phyloP scores from a whole-genome alignment of 768 basidiomycete genomes.

The Pluteus cervinus region DNA sequence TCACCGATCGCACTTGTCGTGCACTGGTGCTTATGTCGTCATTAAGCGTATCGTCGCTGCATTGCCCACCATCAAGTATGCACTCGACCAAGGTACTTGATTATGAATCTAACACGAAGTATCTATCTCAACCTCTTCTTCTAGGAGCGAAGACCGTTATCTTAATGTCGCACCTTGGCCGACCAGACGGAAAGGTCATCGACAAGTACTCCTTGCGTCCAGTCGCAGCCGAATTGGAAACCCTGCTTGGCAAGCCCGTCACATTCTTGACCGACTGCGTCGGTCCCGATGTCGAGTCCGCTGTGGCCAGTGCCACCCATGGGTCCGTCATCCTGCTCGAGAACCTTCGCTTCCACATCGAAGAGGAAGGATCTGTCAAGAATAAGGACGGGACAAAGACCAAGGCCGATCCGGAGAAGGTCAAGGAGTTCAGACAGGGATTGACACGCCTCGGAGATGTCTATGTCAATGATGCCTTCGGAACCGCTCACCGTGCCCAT shows the following conservation, averaged over 20 bases:
- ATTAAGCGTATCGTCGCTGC: conserved; percentile 93
- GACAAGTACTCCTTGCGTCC: conserved; percentile 89
- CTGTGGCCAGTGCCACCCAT: conserved; percentile 55
- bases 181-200: conserved; percentile 89
- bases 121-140: conserved; percentile 9
- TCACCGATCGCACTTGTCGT: conserved; percentile 7
- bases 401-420: conserved; percentile 82
- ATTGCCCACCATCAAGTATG: conserved; percentile 91
- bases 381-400: conserved; percentile 92
- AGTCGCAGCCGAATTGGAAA: conserved; percentile 74
- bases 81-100: conserved; percentile 69
- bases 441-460: conserved; percentile 93
- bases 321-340: conserved; percentile 88
- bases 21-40: conserved; percentile 10
- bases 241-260: conserved; percentile 65
- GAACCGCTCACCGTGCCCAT: conserved; percentile 97
- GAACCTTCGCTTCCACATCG: conserved; percentile 97
- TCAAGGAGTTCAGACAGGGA: conserved; percentile 78
- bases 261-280: conserved; percentile 83
- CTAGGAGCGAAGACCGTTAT: conserved; percentile 77
- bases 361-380: conserved; percentile 93
- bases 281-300: conserved; percentile 77
- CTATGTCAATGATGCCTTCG: conserved; percentile 98
- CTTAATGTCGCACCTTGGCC: conserved; percentile 97
- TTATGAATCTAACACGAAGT: conserved; percentile 5